A percentile compares a stretch with the other conserved stretches of the same genome.
Conservation (phyloP, 352 stramenopile genomes). For the Globisporangium middletonii region DNA sequence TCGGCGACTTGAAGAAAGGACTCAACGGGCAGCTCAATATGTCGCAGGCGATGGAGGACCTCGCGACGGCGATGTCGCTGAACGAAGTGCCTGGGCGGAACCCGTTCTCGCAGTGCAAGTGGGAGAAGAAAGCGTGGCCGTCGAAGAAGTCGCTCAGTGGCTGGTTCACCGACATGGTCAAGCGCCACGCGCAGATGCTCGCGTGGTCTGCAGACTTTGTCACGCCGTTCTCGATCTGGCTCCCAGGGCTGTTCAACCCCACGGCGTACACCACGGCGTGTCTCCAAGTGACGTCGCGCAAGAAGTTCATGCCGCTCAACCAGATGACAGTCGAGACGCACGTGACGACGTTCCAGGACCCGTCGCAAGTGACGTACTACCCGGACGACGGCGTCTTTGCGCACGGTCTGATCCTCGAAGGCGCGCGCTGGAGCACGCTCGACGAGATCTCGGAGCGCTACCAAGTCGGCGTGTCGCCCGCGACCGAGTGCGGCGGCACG, state of each 20-base stretch:
- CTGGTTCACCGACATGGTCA: conserved; percentile 92
- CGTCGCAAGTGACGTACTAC: conserved; percentile 71
- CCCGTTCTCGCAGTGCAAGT: conserved; percentile 94
- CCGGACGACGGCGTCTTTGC: conserved; percentile 92
- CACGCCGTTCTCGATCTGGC: conserved; percentile 92
- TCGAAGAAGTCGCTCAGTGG: conserved; percentile 91
- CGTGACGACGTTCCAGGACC: conserved; percentile 90
- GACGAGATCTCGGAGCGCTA: conserved; percentile 90
- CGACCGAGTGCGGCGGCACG: conserved; percentile 82
- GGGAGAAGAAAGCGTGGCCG: conserved; percentile 95
- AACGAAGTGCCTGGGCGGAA: conserved; percentile 94
- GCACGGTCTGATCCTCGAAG: conserved; percentile 95
- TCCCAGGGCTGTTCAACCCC: conserved; percentile 93
- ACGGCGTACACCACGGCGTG: conserved; percentile 95
- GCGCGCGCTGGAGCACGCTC: conserved; percentile 87
- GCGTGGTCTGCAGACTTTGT: conserved; percentile 89
- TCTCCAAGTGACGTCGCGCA: conserved; percentile 92
- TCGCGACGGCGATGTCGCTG: conserved; percentile 86
- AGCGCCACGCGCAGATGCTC: conserved; percentile 87
- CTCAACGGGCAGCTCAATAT: conserved; percentile 96
- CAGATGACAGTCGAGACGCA: conserved; percentile 96
- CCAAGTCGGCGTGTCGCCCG: conserved; percentile 72
- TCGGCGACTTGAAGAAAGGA: conserved; percentile 94
- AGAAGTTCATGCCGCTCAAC: conserved; percentile 91
- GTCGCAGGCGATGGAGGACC: conserved; percentile 92